Evolutionary conservation across 2,329 filamentous ascomycete genomes (phyloP).

Genomic region (Onygena corvina): DNA sequence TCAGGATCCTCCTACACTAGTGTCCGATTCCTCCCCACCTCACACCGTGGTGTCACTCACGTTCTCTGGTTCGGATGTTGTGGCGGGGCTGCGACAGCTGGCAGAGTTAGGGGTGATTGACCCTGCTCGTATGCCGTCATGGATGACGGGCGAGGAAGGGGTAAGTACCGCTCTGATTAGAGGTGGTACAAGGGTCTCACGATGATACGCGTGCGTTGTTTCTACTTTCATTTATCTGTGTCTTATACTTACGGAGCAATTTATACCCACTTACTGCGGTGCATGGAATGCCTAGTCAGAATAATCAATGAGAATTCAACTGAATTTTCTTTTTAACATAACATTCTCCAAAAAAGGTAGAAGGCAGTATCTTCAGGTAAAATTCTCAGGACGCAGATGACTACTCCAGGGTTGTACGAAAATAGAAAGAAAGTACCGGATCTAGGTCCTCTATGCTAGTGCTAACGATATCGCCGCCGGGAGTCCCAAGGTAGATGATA

Average conservation of each 20-base stretch:
- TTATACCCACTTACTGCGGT: background rate
- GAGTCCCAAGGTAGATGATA: constrained; percentile 32
- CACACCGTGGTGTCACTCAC: constrained; percentile 39
- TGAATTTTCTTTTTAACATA: too few species aligned
- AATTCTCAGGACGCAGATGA: too few species aligned
- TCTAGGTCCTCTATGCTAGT: background rate
- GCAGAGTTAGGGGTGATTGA: constrained; percentile 63
- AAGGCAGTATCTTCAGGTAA: too few species aligned
- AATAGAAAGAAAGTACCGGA: too few species aligned
- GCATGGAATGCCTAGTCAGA: background rate
- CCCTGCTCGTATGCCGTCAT: constrained; percentile 68
- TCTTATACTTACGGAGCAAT: background rate
- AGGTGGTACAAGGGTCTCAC: constrained; percentile 38
- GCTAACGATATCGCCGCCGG: constrained; percentile 19
- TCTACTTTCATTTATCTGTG: too few species aligned
- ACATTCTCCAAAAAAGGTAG: too few species aligned
- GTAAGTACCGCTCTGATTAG: constrained; percentile 61
- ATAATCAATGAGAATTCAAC: background rate
- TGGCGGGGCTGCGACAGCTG: constrained; percentile 64
- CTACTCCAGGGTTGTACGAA: too few species aligned
- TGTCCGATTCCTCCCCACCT: constrained; percentile 12
- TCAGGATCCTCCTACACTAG: constrained; percentile 33
- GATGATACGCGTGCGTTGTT: background rate
- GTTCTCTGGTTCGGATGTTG: constrained; percentile 66
- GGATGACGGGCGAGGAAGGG: constrained; percentile 81